Percentiles rank a stretch among this genome's conserved stretches.
Conservation (phyloP, 2,329 filamentous ascomycete species). For the Colletotrichum incanum region DNA sequence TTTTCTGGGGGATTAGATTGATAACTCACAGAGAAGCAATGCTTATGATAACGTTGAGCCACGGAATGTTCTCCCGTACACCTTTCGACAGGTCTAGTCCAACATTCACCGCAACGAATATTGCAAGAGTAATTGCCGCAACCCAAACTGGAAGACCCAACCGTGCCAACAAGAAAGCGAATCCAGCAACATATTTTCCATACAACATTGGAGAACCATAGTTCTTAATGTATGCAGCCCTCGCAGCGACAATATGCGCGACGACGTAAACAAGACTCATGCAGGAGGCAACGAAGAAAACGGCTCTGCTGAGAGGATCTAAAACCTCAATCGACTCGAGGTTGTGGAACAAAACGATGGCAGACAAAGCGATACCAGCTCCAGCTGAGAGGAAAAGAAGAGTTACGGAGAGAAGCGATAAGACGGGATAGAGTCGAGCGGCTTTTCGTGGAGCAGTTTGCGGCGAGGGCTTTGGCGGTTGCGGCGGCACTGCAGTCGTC, state of each 20-base stretch:
- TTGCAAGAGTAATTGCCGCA: conserved; percentile 28
- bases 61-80: conserved; percentile 23
- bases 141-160: conserved; percentile 35
- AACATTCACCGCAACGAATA: conserved; percentile 37
- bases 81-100: conserved; percentile 36
- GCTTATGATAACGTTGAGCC: conserved; percentile 38
- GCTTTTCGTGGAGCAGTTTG: conserved; percentile 4
- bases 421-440: conserved; percentile 21
- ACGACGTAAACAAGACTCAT: conserved; percentile 32
- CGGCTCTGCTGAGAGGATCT: conserved; percentile 35
- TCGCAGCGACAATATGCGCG: conserved; percentile 20
- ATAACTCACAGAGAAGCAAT: conserved; percentile 29
- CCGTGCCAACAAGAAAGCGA: conserved; percentile 30
- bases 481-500: conserved; percentile 38
- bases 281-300: conserved; percentile 39
- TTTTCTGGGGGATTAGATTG: no score
- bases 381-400: conserved; percentile 24
- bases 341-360: conserved; percentile 25
- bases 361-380: conserved; percentile 32
- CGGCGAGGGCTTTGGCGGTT: conserved; percentile 4
- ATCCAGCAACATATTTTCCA: conserved; percentile 27
- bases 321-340: conserved; percentile 28
- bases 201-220: conserved; percentile 6
- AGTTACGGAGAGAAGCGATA: conserved; percentile 29
- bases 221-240: conserved; percentile 17